Base-by-base conservation (phyloP, 805 yeast genomes). In the Saccharomycopsis selenospora region DNA sequence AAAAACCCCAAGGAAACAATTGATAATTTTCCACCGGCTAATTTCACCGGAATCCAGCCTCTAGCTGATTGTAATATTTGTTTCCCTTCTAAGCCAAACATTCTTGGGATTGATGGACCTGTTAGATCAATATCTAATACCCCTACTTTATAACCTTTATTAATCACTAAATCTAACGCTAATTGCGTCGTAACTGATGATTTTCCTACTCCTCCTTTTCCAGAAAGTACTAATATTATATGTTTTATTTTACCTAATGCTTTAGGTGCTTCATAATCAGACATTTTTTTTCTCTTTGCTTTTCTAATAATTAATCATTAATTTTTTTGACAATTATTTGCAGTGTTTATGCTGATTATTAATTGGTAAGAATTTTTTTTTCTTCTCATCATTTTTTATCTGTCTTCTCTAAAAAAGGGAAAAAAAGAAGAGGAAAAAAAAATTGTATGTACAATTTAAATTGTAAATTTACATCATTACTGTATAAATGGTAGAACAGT, bases 151-250 rank as follows among this genome's bases (percentile, higher is more conserved):
- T 63, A 78, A 2, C 93, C 95, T 60, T 75, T 69, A 11, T 71
- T 67, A 22, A 50, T 17, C 4, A 81, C 86, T 26, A 93, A 69
- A 0, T 90, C 72, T n/a, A 93, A 71, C 0, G 97, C 98, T 1
- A 89, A 71, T 61, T 93, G 99, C 0, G 96, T 86, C 2, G 99
- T 90, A 1, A 93, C 89, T 0, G 97, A 88, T 10, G 96, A 88
- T 62, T 93, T 93, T 1, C 99, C 99, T 1, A 93, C 99, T 22
- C 99, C 97, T 25, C 97, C 97, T 64, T 89, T 89, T 1, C 97
- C 99, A 0, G 96, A 88, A 2, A 93, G 76, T 8, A 93, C 81
- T 29, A 93, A 71, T 2, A 89, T 62, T 3, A 93, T 79, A 61
- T 91, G 95, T 57, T 81, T 80, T 27, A 91, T 82, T 45, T 74